A percentile compares a stretch with the other conserved stretches of the same genome.
These are phyloP conservation scores for Rhizopogon sp. DNA, from an alignment of 768 basidiomycete genomes.

Conservation along the genomic window DNA sequence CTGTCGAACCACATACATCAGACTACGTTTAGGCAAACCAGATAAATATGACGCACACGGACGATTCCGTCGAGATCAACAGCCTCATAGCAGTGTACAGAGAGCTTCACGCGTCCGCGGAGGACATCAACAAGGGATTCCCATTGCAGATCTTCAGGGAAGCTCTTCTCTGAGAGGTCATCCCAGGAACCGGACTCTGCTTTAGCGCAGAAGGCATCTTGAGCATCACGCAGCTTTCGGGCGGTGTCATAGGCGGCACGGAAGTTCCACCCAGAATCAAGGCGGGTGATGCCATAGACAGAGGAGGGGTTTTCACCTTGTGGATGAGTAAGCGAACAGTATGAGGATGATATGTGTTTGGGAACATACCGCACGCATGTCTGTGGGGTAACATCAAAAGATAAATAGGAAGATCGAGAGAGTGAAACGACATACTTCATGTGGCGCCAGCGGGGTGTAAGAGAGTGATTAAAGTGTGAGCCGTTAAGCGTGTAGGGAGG, in stretches of 20 bases:
- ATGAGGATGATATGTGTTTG: neutral
- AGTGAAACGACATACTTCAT: constrained; percentile 17
- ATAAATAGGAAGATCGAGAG: neutral
- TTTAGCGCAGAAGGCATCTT: constrained; percentile 67
- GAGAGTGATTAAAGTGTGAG: constrained; percentile 10
- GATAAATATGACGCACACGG: constrained; percentile 39
- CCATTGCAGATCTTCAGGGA: constrained; percentile 67
- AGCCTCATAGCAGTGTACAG: constrained; percentile 40
- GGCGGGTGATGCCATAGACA: constrained; percentile 48
- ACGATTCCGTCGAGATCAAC: constrained; percentile 73
- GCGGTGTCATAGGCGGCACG: constrained; percentile 79
- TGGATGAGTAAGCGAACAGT: neutral
- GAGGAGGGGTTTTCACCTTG: constrained; percentile 30
- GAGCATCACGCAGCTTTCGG: constrained; percentile 56
- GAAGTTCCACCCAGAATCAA: constrained; percentile 78
- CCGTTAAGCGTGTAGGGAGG: constrained; percentile 39
- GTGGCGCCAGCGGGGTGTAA: constrained; percentile 22
- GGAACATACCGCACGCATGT: constrained; percentile 36
- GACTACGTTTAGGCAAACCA: neutral
- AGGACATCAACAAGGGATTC: constrained; percentile 76
- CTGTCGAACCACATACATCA: constrained; percentile 23
- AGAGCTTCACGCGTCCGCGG: constrained; percentile 62
- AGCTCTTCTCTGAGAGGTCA: constrained; percentile 30
- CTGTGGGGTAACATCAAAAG: constrained; percentile 11
- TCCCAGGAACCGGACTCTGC: constrained; percentile 44